phyloP scores from a whole-genome alignment of 257 asterid genomes.

The Plantago major region DNA sequence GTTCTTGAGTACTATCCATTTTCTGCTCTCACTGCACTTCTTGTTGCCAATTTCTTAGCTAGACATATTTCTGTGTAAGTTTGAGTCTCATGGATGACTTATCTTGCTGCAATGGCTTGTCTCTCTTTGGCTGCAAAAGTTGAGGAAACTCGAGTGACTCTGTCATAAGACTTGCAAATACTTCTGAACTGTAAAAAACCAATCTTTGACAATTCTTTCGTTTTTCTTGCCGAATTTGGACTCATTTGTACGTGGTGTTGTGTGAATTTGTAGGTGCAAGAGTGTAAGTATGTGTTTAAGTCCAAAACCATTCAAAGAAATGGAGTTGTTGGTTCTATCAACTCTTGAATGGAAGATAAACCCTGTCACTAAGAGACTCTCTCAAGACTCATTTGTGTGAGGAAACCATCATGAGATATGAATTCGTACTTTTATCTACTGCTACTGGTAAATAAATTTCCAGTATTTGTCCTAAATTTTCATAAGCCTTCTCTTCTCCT shows the following conservation, averaged over 20 bases:
- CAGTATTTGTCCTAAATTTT: too few relatives aligned
- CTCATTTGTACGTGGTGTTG: too few relatives aligned
- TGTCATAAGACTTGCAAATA: conserved; percentile 75
- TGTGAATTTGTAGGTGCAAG: conserved; percentile 49
- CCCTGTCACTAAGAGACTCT: conserved; percentile 44
- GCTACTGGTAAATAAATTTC: conserved; percentile 47
- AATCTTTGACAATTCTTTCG: not conserved
- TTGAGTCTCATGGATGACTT: too few relatives aligned
- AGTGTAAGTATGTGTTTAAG: conserved; percentile 46
- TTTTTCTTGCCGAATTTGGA: conserved; percentile 13
- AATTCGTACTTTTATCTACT: conserved; percentile 43
- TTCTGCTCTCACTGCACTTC: too few relatives aligned
- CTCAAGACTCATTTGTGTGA: conserved; percentile 27
- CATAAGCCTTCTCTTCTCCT: too few relatives aligned
- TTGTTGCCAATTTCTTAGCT: too few relatives aligned
- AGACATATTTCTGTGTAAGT: too few relatives aligned
- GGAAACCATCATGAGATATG: conserved; percentile 44
- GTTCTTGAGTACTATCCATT: conserved; percentile 49
- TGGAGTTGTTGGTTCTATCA: conserved; percentile 60
- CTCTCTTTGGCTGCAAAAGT: too few relatives aligned
- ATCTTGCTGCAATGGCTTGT: too few relatives aligned
- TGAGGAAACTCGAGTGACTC: conserved; percentile 72
- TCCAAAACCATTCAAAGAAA: conserved; percentile 58
- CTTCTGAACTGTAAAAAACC: not conserved
- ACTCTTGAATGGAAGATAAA: conserved; percentile 65